A percentile compares a stretch with the other conserved stretches of the same genome.
Conservation (phyloP, 352 stramenopile species). For the Phytopythium chamaehyphon region DNA sequence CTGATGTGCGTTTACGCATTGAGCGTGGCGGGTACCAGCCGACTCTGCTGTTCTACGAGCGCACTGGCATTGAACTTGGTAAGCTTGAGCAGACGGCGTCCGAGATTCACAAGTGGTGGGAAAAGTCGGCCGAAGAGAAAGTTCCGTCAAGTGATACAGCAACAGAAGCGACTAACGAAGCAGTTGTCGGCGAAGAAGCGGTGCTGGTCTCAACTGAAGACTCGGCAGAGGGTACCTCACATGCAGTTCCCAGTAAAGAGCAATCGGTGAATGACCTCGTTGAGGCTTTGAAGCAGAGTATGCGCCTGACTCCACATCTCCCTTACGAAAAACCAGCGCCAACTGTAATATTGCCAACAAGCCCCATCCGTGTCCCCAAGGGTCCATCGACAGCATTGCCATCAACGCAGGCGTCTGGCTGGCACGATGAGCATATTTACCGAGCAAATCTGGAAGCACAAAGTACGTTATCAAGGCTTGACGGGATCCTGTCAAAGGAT, state of each 20-base stretch:
- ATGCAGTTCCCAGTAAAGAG: background rate
- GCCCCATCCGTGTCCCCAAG: slow-evolving; percentile 39
- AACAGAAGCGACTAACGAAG: slow-evolving; percentile 9
- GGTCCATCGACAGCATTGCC: slow-evolving; percentile 24
- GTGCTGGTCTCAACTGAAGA: slow-evolving; percentile 2
- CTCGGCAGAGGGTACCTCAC: background rate
- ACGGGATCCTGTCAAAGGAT: slow-evolving; percentile 52
- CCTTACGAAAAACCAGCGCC: background rate
- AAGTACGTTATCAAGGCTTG: slow-evolving; percentile 58
- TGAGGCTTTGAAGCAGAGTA: slow-evolving; percentile 8
- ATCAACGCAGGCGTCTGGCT: slow-evolving; percentile 9
- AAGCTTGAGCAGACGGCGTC: slow-evolving; percentile 60
- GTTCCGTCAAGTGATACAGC: slow-evolving; percentile 13
- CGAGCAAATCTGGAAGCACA: slow-evolving; percentile 57
- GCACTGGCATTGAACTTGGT: slow-evolving; percentile 54
- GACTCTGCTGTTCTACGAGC: slow-evolving; percentile 81
- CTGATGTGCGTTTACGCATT: slow-evolving; percentile 63
- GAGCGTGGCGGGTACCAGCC: slow-evolving; percentile 79
- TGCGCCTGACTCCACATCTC: slow-evolving; percentile 1
- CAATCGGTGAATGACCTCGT: slow-evolving; percentile 1
- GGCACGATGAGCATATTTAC: slow-evolving; percentile 49
- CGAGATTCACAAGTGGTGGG: slow-evolving; percentile 78
- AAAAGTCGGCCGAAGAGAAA: slow-evolving; percentile 34
- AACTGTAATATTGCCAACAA: slow-evolving; percentile 25
- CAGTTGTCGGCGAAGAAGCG: slow-evolving; percentile 8